phyloP scores from a whole-genome alignment of 2,329 filamentous ascomycete species.

The Orbilia ellipsospora region DNA sequence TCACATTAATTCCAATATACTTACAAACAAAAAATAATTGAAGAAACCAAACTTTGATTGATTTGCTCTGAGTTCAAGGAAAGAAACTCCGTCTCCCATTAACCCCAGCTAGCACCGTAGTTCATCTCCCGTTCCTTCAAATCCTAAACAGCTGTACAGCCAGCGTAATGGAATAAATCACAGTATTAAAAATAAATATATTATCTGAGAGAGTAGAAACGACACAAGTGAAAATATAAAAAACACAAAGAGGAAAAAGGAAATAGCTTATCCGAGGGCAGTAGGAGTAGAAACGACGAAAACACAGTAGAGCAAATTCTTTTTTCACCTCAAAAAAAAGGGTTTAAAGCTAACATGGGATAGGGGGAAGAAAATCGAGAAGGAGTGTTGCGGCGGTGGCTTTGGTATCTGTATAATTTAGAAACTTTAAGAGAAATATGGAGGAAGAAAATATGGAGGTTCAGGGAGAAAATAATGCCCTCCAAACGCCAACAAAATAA shows the following conservation, averaged over 20 bases:
- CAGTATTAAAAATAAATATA: constrained; percentile 55
- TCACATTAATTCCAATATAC: no score
- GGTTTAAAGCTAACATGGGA: no score
- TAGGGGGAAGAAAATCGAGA: not conserved
- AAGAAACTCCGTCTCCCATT: no score
- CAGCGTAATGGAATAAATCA: constrained; percentile 1
- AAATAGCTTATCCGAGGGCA: not conserved
- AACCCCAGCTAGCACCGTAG: no score
- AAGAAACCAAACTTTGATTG: no score
- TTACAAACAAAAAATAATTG: no score
- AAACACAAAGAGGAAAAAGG: not conserved
- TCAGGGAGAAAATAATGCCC: constrained; percentile 19
- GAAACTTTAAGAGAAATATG: constrained; percentile 2
- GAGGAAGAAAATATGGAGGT: constrained; percentile 13
- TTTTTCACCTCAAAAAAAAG: not conserved
- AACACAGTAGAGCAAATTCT: no score
- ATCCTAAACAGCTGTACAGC: no score
- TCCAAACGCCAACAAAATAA: constrained; percentile 14
- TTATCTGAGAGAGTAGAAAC: constrained; percentile 51
- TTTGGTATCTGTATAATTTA: constrained; percentile 30
- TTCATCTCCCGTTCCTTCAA: no score
- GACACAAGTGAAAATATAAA: constrained; percentile 45
- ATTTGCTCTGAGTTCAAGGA: no score
- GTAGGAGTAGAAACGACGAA: no score
- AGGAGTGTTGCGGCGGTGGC: constrained; percentile 27